Evolutionary conservation across 2,329 filamentous ascomycete species (phyloP), one percentile per base, ranked within the genome.

Genomic region (Blastomyces emzantsi): DNA sequence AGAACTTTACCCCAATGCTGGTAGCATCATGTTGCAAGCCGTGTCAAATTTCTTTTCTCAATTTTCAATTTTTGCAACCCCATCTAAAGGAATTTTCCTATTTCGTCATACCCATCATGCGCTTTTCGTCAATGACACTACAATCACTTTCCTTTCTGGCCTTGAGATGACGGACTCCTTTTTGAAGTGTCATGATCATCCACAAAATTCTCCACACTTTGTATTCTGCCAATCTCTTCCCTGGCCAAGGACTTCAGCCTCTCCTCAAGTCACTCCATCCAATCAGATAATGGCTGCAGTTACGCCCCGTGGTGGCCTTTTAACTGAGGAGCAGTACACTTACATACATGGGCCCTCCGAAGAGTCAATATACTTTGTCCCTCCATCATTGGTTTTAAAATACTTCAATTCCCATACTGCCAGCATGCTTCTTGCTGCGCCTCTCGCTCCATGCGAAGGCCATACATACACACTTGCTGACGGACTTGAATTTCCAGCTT

Each of bases 401-500:
- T 30, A 15, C 30, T 66, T 66, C 60, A 45, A 36, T 25, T 15
- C 58, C 49, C 45, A 57, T 47, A 49, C 63, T 60, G 64, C 66
- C 49, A 63, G 63, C 41, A 33, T 54, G 43, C 52, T 68, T 41
- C 64, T 67, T 28, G 61, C 60, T 1, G 49, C 47, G 17, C 63
- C 54, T 36, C 62, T 67, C 51, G 64, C 64, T 28, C 67, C 67
- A 19, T 33, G 39, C 11, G 64, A 64, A 30, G 60, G 62, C 36
- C 58, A 64, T 30, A 36, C 60, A 13, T 65, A 65, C 49, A 52
- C 22, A 58, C 56, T 65, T 66, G 65, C 66, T 67, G 63, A 67
- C 62, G 61, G 64, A 30, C 45, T 39, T 62, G 30, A 49, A 47
- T 51, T 56, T 63, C 47, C 64, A 72, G 76, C 75, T 33, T 73